A percentile compares a stretch with the other conserved stretches of the same genome.
phyloP scores from a whole-genome alignment of 1,139 yeast species.

The Waltiozyma sp. region DNA sequence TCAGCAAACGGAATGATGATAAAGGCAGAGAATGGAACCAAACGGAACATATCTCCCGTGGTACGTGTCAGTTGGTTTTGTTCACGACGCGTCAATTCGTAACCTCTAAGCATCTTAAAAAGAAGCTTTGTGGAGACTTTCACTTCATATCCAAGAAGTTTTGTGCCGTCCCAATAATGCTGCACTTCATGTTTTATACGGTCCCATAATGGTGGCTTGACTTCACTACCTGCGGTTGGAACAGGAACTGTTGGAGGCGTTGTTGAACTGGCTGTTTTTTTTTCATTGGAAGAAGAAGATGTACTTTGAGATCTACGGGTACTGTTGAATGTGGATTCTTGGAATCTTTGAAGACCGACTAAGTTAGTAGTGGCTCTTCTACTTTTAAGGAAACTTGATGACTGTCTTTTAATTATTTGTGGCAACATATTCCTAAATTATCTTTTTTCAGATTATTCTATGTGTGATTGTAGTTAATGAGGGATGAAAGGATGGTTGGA shows the following conservation, averaged over 20 bases:
- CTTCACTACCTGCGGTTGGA: not conserved
- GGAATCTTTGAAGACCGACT: not conserved
- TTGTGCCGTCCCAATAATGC: slow-evolving; percentile 95
- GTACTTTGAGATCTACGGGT: slow-evolving; percentile 2
- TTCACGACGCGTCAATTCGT: slow-evolving; percentile 87
- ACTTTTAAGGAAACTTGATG: not conserved
- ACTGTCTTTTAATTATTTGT: not conserved
- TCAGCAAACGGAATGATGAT: slow-evolving; percentile 92
- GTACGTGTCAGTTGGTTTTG: slow-evolving; percentile 82
- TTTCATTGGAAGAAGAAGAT: not conserved
- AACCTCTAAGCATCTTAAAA: slow-evolving; percentile 81
- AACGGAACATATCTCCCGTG: slow-evolving; percentile 69
- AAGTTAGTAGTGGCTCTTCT: not conserved
- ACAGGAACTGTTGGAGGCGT: slow-evolving; percentile 1
- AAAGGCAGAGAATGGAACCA: slow-evolving; percentile 90
- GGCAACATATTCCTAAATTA: not conserved
- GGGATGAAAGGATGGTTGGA: no score
- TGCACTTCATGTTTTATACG: slow-evolving; percentile 81
- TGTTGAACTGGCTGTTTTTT: not conserved
- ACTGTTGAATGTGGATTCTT: not conserved
- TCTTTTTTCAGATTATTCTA: no score
- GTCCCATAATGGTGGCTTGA: slow-evolving; percentile 54
- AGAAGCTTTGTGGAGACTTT: slow-evolving; percentile 77
- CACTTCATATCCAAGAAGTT: slow-evolving; percentile 81
- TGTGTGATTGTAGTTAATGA: no score